Evolutionary conservation across 2,329 filamentous ascomycete genomes (phyloP).

Genomic region (Fusarium secorum): DNA sequence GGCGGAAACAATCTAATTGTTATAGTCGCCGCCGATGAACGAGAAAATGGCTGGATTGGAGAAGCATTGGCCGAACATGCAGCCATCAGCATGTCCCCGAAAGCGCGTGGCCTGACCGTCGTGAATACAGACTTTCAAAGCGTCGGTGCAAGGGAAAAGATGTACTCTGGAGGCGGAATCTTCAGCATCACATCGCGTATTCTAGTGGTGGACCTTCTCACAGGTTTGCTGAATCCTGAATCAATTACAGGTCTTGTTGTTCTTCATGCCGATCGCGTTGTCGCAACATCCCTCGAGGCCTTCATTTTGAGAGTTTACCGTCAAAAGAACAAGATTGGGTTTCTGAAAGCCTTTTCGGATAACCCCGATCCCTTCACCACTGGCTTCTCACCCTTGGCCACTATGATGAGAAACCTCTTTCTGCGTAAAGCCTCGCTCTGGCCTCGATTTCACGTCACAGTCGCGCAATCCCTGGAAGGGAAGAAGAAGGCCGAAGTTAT

Average conservation of each 20-base stretch:
- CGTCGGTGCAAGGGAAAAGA: constrained; percentile 85
- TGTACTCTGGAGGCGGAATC: constrained; percentile 88
- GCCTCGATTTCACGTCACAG: constrained; percentile 91
- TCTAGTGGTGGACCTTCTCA: constrained; percentile 90
- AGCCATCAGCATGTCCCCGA: constrained; percentile 82
- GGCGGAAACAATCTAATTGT: constrained; percentile 93
- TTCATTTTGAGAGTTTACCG: constrained; percentile 95
- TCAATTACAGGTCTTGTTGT: constrained; percentile 88
- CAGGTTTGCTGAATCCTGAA: constrained; percentile 80
- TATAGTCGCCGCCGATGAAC: constrained; percentile 86
- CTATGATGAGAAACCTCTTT: constrained; percentile 90
- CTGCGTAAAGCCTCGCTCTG: constrained; percentile 87
- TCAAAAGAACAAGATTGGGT: constrained; percentile 92
- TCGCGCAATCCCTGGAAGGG: constrained; percentile 88
- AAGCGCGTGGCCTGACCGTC: constrained; percentile 84
- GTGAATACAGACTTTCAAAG: constrained; percentile 96
- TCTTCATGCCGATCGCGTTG: constrained; percentile 85
- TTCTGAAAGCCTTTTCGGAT: constrained; percentile 96
- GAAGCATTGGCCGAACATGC: constrained; percentile 96
- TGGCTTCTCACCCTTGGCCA: constrained; percentile 86
- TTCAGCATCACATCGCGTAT: constrained; percentile 97
- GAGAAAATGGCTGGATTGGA: constrained; percentile 96
- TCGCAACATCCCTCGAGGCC: constrained; percentile 88
- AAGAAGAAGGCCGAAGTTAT: constrained; percentile 96
- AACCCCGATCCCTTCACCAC: constrained; percentile 88